Evolutionary conservation across 441 rosid genomes (phyloP).

Genomic region (Populus trichocarpa): DNA sequence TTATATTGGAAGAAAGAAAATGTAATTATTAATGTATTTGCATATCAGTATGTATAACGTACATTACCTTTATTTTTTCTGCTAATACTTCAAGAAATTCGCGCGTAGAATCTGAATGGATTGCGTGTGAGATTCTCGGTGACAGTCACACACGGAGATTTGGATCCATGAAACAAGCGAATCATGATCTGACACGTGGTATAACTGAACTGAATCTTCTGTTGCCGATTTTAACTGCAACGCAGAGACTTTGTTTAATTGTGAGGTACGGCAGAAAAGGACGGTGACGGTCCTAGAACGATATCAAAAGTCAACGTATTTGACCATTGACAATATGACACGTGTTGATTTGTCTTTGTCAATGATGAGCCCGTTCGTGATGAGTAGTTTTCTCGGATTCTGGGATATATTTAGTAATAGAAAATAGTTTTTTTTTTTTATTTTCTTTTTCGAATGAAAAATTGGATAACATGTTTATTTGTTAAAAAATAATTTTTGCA

Average conservation of each 20-base stretch:
- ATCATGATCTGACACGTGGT: conserved; percentile 11
- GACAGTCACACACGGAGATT: background rate
- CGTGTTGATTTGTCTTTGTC: background rate
- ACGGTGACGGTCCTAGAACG: background rate
- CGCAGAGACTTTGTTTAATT: background rate
- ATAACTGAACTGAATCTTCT: background rate
- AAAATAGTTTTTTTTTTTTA: no score
- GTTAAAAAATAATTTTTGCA: no score
- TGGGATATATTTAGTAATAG: background rate
- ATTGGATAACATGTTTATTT: no score
- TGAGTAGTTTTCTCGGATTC: no score
- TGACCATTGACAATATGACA: background rate
- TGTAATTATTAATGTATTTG: background rate
- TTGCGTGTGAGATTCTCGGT: conserved; percentile 7
- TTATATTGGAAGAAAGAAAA: background rate
- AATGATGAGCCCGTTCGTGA: background rate
- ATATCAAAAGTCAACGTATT: background rate
- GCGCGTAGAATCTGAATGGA: conserved; percentile 9
- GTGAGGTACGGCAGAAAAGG: background rate
- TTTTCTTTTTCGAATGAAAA: no score
- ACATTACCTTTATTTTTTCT: background rate
- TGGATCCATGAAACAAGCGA: background rate
- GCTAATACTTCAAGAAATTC: background rate
- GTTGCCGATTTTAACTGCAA: background rate
- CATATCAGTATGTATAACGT: background rate